Evolutionary conservation across 148 eudicot genomes (phyloP).

Genomic region (Pouteria glomerata): DNA sequence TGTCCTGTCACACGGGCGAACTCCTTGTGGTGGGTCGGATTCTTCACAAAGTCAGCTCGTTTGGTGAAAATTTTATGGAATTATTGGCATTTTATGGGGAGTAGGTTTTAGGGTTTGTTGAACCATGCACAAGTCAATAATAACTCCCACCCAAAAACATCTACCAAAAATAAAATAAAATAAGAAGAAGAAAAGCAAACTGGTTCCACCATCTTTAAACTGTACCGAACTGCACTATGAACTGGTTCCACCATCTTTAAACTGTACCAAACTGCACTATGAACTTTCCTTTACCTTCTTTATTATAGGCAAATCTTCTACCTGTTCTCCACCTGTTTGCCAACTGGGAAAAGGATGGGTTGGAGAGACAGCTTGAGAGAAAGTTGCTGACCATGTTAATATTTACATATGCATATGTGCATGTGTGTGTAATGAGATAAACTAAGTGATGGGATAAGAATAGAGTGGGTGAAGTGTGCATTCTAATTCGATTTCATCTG

Average conservation of each 20-base stretch:
- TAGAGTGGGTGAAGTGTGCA: too few species aligned
- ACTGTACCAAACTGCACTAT: background rate
- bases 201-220: background rate
- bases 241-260: background rate
- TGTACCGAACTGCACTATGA: background rate
- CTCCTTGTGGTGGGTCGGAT: background rate
- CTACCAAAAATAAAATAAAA: background rate
- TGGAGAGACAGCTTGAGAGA: too few species aligned
- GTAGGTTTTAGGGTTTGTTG: background rate
- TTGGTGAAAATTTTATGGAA: background rate
- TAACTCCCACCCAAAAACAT: too few species aligned
- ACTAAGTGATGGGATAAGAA: background rate
- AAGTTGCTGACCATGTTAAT: too few species aligned
- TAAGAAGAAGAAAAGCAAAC: background rate
- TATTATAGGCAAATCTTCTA: background rate
- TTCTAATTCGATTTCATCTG: too few species aligned
- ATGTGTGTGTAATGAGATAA: too few species aligned
- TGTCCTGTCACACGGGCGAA: background rate
- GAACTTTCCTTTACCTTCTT: background rate
- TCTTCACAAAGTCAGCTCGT: background rate
- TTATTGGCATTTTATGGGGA: background rate
- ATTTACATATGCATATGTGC: background rate
- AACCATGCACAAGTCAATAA: slow-evolving; percentile 2
- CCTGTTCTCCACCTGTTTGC: background rate
- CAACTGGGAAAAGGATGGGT: background rate